Evolutionary conservation across 1,284 basidiomycete species (phyloP), one percentile per base, ranked within the genome.

Genomic region (Apiotrichum veenhuisii): DNA sequence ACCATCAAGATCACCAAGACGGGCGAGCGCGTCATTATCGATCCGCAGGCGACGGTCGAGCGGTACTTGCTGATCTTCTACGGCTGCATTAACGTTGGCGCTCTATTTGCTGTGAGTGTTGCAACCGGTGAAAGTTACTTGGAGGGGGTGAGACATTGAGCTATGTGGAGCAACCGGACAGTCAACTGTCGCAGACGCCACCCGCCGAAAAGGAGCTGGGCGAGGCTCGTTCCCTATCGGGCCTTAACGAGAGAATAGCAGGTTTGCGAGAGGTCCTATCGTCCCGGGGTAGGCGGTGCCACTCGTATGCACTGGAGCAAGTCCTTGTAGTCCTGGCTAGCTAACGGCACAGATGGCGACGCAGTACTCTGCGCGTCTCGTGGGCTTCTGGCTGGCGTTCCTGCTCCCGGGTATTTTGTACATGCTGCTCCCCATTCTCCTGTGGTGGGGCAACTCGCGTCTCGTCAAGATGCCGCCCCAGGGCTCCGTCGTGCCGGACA

Each of bases 401-500:
- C 70, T 79, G n/a, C 60, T 80, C 12, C 80, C 80, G 15, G 78
- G 77, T 49, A 70, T 80, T 59, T 62, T 81, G 54, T 82, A 80
- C 66, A 58, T 76, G 44, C 55, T 79, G 43, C 78, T 18, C 70
- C 75, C 59, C n/a, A 70, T 76, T 58, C 75, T 80, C 20, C 72
- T 81, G 5, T 27, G 25, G 25, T 45, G 43, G 43, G 25, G 5
- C 15, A 27, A 30, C 43, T 15, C 26, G 36, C 52, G 45, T 25
- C 60, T 67, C 51, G 59, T 77, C 50, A 73, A 74, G 50, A 66
- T 66, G 55, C 79, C 79, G 50, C 79, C 80, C 2, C 67, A 74
- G 23, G 80, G 80, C n/a, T 79, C 78, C 14, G 77, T 82, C 18
- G 66, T 80, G 18, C 56, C 69, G 46, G 75, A 79, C 49, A 68